These are phyloP conservation scores for Didymella glomerata DNA, from an alignment of 2,329 filamentous ascomycete genomes.

Conservation along the genomic window DNA sequence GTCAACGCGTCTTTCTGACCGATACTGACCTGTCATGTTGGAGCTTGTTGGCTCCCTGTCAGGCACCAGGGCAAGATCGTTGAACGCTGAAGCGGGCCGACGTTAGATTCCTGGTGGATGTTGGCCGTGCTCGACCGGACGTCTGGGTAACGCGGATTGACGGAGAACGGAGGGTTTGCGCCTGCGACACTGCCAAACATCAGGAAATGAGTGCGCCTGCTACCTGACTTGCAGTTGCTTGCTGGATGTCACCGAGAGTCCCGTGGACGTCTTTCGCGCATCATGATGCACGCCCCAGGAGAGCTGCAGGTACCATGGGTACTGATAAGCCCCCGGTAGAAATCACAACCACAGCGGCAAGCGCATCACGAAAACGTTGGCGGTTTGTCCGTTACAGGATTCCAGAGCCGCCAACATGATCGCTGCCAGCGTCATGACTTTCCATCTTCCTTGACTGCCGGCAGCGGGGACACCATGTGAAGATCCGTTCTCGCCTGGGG, in stretches of 20 bases:
- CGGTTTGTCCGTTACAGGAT: slow-evolving; percentile 4
- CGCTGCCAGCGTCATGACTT: slow-evolving; percentile 11
- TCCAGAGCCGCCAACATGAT: slow-evolving; percentile 8
- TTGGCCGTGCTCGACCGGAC: slow-evolving; percentile 20
- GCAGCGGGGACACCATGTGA: slow-evolving; percentile 19
- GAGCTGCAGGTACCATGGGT: background rate
- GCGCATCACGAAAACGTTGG: background rate
- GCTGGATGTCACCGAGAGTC: slow-evolving; percentile 1
- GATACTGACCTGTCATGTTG: slow-evolving; percentile 18
- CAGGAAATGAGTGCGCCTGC: slow-evolving; percentile 8
- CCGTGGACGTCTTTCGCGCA: background rate
- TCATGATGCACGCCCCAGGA: slow-evolving; percentile 7
- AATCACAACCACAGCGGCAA: background rate
- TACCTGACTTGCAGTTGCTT: slow-evolving; percentile 9
- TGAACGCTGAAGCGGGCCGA: slow-evolving; percentile 21
- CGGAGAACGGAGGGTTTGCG: slow-evolving; percentile 7
- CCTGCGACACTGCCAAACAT: slow-evolving; percentile 3
- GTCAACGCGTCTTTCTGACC: slow-evolving; percentile 14
- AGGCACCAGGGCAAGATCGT: slow-evolving; percentile 10
- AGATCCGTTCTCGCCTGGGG: slow-evolving; percentile 16
- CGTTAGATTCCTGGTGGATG: slow-evolving; percentile 12
- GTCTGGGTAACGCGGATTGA: slow-evolving; percentile 2
- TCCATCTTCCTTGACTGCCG: slow-evolving; percentile 10
- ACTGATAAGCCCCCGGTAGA: slow-evolving; percentile 1
- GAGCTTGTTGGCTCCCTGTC: slow-evolving; percentile 4